These are phyloP conservation scores for Pouteria glomerata DNA, from an alignment of 148 eudicot species.

Conservation along the genomic window DNA sequence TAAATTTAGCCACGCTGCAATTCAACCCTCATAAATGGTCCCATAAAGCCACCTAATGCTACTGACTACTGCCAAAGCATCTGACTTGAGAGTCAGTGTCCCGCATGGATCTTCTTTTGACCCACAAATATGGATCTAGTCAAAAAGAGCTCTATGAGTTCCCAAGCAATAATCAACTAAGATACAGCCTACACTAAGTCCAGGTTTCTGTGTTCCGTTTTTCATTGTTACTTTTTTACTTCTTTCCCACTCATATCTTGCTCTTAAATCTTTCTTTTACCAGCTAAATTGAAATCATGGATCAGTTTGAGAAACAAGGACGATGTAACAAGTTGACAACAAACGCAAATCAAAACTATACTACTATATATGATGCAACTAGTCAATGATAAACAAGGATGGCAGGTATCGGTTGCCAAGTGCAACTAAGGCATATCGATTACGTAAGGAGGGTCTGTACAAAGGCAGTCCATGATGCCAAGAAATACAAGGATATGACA, in stretches of 20 bases:
- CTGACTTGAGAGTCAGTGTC: not conserved
- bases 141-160: not conserved
- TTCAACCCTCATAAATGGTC: not conserved
- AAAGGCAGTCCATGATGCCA: too few species aligned
- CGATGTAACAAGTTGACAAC: not conserved
- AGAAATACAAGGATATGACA: too few species aligned
- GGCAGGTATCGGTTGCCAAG: not conserved
- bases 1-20: not conserved
- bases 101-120: not conserved
- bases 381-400: not conserved
- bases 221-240: not conserved
- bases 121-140: not conserved
- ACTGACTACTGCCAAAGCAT: not conserved
- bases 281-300: not conserved
- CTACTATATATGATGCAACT: too few species aligned
- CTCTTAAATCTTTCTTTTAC: not conserved
- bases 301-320: not conserved
- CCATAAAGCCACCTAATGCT: not conserved
- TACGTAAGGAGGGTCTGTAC: too few species aligned
- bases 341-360: not conserved
- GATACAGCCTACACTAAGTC: too few species aligned
- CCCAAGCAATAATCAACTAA: too few species aligned
- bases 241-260: not conserved
- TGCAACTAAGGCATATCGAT: not conserved
- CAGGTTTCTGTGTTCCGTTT: not conserved